A percentile compares a stretch with the other conserved stretches of the same genome.
These are phyloP conservation scores for Diutina pseudorugosa DNA, from an alignment of 1,139 yeast species.

Conservation along the genomic window DNA sequence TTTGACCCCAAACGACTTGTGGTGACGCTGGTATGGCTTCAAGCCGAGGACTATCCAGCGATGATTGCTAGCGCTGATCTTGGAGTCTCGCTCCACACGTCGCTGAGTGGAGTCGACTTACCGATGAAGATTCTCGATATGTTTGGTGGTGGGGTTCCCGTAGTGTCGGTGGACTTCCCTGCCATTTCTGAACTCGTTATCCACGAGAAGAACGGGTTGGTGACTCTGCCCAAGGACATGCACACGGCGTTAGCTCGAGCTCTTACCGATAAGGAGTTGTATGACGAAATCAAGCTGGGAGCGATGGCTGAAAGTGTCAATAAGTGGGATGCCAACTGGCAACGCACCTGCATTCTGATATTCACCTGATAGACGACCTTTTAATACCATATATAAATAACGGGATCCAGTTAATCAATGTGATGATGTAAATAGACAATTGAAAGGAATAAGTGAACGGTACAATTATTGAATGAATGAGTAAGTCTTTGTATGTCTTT, in stretches of 20 bases:
- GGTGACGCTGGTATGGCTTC: slow-evolving; percentile 64
- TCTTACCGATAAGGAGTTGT: slow-evolving; percentile 26
- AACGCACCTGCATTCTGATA: not conserved
- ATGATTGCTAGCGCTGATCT: slow-evolving; percentile 69
- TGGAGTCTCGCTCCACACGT: slow-evolving; percentile 82
- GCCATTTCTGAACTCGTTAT: slow-evolving; percentile 57
- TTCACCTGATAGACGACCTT: not conserved
- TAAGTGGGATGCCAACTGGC: slow-evolving; percentile 79
- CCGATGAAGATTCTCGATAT: slow-evolving; percentile 97
- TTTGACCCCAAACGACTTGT: slow-evolving; percentile 32
- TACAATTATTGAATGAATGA: too few species aligned
- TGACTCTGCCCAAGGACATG: slow-evolving; percentile 31
- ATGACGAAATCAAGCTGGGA: slow-evolving; percentile 41
- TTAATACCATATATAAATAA: too few species aligned
- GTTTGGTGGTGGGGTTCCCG: slow-evolving; percentile 95
- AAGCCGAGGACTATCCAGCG: slow-evolving; percentile 68
- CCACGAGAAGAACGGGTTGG: slow-evolving; percentile 31
- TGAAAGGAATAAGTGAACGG: too few species aligned
- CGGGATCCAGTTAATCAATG: too few species aligned
- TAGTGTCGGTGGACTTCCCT: slow-evolving; percentile 61
- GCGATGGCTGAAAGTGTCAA: slow-evolving; percentile 55
- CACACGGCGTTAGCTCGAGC: slow-evolving; percentile 33
- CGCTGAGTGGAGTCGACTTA: slow-evolving; percentile 86
- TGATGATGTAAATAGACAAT: too few species aligned
- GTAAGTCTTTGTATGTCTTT: too few species aligned